Conservation (phyloP, 2,329 filamentous ascomycete genomes). For the Trichoderma simmonsii region DNA sequence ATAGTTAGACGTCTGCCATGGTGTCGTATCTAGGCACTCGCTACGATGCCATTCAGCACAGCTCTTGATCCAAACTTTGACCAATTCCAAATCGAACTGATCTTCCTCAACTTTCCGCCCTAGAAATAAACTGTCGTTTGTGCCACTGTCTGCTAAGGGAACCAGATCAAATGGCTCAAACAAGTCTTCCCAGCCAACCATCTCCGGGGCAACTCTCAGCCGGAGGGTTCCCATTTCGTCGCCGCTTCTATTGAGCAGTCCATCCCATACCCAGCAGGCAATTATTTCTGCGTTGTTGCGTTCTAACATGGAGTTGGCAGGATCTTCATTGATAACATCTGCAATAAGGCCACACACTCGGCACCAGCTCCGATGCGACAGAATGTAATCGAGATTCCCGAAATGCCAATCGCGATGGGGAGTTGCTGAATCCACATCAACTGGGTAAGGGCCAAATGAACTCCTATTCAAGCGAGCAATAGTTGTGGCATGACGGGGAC, state of each 20-base stretch:
- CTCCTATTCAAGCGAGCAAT: background rate
- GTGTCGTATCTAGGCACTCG: slow-evolving; percentile 6
- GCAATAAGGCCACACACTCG: slow-evolving; percentile 8
- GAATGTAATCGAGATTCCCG: background rate
- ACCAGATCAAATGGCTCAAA: slow-evolving; percentile 16
- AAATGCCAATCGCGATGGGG: slow-evolving; percentile 16
- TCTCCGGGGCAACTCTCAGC: slow-evolving; percentile 6
- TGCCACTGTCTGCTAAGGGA: background rate
- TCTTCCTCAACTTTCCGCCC: background rate
- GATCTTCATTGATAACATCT: background rate
- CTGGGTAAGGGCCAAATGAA: background rate
- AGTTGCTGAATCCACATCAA: background rate
- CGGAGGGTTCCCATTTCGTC: slow-evolving; percentile 6
- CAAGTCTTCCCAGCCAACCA: slow-evolving; percentile 7
- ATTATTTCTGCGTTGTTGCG: slow-evolving; percentile 2
- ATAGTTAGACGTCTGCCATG: slow-evolving; percentile 4
- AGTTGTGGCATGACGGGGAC: slow-evolving; percentile 1
- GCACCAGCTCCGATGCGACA: background rate
- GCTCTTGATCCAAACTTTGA: background rate
- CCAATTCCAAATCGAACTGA: background rate
- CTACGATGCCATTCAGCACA: slow-evolving; percentile 11
- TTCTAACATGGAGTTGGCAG: background rate
- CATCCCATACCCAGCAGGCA: slow-evolving; percentile 18
- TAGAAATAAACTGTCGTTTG: background rate
- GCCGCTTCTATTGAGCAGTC: background rate